Base-by-base conservation (phyloP, 1,284 basidiomycete species). In the Gomphus bonarii region DNA sequence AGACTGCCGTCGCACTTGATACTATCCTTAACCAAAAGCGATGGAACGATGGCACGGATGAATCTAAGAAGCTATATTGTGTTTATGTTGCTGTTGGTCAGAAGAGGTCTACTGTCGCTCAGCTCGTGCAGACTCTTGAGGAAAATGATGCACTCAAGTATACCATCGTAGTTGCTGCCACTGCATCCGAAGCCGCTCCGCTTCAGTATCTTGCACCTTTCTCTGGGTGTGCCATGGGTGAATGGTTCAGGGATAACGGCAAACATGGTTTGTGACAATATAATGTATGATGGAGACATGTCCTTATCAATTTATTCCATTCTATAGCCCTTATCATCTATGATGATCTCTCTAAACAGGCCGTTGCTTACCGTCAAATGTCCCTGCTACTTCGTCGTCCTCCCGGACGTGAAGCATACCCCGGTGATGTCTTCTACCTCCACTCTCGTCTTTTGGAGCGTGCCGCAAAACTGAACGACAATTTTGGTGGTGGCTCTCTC, bases 211-310 rank as follows among this genome's bases (percentile, higher is more conserved):
- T 98, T 65, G 95, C 95, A 69, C 95, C 95, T 68, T 99, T 99
- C 93, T 95, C 95, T 67, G 95, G 95, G 65, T 95, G 92, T 76
- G 95, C 95, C 69, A 99, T 99, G 91, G 95, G 95, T 74, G 95
- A 99, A 80, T 99, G 95, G 95, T 99, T 99, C 95, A 93, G 95
- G 80, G 95, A 99, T 80, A 98, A 99, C 74, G 94, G 93, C 80
- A 95, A 91, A 75, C 88, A 89, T 66, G 84, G 86, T 86, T 66
- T 57, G 81, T 68, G 40, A 42, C 30, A 49, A 44, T 8, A 18
- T 7, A 28, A 14, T 42, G 35, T 60, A 28, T 28, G 59, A 25
- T 44, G 31, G 50, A 31, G 3, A 22, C 50, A 50, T 63, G 38
- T 40, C 65, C 38, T 66, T 46, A 55, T 31, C 46, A 5, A 28